Evolutionary conservation across 148 eudicot genomes (phyloP), one percentile per base, ranked within the genome.

Genomic region (Rhododendron griersonianum): DNA sequence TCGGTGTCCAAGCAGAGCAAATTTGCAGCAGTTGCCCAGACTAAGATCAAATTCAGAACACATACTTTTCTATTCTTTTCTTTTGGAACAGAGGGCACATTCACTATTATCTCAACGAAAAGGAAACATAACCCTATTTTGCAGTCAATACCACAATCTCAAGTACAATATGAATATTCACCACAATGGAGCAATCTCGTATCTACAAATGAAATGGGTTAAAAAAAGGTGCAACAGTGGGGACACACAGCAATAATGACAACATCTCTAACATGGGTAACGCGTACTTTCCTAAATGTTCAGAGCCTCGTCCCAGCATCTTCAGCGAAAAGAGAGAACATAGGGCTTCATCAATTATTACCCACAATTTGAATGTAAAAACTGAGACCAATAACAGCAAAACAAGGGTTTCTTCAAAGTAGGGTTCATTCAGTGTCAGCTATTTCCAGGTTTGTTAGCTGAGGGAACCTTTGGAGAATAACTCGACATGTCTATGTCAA

Each of bases 401-500:
- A 45, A 44, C 25, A 48, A 48, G 25, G 37, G 37, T 35, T 48
- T 75, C 65, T 84, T 55, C 67, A 81, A 59, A 81, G 25, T 19
- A 50, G 82, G 59, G 35, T 37, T 81, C 63, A 4, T 14, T 81
- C 80, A 81, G 13, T 37, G 91, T 96, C 92, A 95, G 89, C 94
- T 92, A 80, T 77, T 89, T 47, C 89, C 88, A 21, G 86, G 63
- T 81, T 89, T 93, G 87, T 86, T 91, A 53, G 88, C 93, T 35
- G 94, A 88, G 83, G 98, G 94, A 55, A 92, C 95, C 75, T 94
- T 88, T 21, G 87, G 85, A 69, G 98, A 88, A 78, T 92, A 87
- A 84, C 33, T 90, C 45, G 94, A 90, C 83, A 94, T 90, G 89
- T 95, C 98, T 87, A 96, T 88, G 87, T 96, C 98, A 63, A 95